Evolutionary conservation across 2,329 filamentous ascomycete genomes (phyloP), one percentile per base, ranked within the genome.

Genomic region (Emergomyces orientalis): DNA sequence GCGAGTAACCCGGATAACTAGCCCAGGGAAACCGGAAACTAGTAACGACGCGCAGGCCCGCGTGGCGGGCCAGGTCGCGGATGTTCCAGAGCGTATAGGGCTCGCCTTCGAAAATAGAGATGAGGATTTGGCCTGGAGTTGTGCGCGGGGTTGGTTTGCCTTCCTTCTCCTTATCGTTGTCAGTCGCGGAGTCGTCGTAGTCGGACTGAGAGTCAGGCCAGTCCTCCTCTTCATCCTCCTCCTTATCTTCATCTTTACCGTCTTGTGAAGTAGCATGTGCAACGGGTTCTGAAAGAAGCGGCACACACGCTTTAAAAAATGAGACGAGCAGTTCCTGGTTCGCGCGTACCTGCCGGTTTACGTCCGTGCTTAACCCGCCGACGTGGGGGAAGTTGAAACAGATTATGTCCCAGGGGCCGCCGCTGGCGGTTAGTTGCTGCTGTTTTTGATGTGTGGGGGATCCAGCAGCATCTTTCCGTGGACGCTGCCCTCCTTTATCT

Each of bases 351-450:
- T 99, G 94, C 43, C 94, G 83, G 78, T 97, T 97, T 62, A 97
- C 88, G 78, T 97, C 92, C 69, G 88, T 97, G 67, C 86, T 89
- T 70, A 95, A 87, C 55, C 94, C 94, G 66, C 94, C 94, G 3
- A 95, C 89, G 78, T 99, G 94, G 43, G 94, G 94, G 76, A 99
- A 99, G 80, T 97, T 96, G 84, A 97, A 99, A 67, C 93, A 81
- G 65, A 97, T 87, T 63, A 86, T 83, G 74, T 96, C 87, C 81
- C 88, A 92, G 3, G 79, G 75, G 3, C 76, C 76, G 19, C 70
- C 70, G 32, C 63, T 57, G 55, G 64, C 62, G 8, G 67, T 60
- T 25, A 60, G 56, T 32, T 58, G 52, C 30, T 52, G 34, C 32
- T 30, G 55, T 19, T 57, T 51, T 41, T 57, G 54, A 13, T 51